Evolutionary conservation across 2,329 filamentous ascomycete genomes (phyloP), one percentile per base, ranked within the genome.

Genomic region (Geoglossum cookeanum): DNA sequence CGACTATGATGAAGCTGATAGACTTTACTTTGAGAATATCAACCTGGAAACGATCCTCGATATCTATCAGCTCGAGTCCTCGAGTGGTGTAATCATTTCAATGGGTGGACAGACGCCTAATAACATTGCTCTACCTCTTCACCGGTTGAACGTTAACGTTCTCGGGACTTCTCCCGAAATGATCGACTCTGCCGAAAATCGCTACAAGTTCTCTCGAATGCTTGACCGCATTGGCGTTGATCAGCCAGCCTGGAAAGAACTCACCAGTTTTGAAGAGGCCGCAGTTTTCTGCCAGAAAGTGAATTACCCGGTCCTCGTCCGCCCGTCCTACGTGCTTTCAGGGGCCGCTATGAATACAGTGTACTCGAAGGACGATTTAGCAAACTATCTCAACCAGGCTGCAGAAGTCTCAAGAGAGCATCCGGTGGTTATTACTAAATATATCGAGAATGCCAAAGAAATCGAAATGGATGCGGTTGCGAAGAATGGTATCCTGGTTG

Each of bases 391-490:
- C 49, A 80, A 86, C 62, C 91, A 97, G 72, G 92, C 92, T 57
- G 87, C 80, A 5, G 90, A 94, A 62, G 92, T 98, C 52, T 97
- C 92, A 4, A 83, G 87, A 61, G 91, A 97, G 61, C 87, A 97
- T 69, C 92, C 92, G 0, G 92, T 98, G 9, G 92, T 98, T 60
- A 97, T 98, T 66, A 97, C 91, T 60, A 98, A 98, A 74, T 98
- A 97, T 73, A 97, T 98, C 63, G 92, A 98, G 75, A 92, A 94
- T 63, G 92, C 92, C 62, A 97, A 98, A 76, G 92, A 98, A 70
- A 97, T 98, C 61, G 92, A 98, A 72, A 97, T 98, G 92, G 92
- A 98, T 65, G 92, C 92, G 45, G 92, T 98, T 49, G 92, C 91
- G 57, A 84, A 83, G 65, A 85, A 94, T 63, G 92, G 92, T 66